Evolutionary conservation across 441 rosid genomes (phyloP).

Genomic region (Populus hybrid): DNA sequence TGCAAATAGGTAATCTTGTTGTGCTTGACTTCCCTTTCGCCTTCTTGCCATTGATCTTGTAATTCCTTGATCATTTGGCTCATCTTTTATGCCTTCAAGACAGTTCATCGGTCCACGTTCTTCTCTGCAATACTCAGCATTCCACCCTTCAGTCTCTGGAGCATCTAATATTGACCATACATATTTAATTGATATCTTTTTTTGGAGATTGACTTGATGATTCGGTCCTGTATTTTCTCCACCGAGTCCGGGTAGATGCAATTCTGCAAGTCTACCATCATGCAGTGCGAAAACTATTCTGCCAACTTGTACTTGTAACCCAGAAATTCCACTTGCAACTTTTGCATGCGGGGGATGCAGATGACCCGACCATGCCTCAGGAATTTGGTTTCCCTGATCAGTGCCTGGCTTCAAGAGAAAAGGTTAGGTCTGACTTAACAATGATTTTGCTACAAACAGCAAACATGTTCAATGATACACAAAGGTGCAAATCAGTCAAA

Average conservation of each 20-base stretch:
- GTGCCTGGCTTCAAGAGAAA: slow-evolving; percentile 35
- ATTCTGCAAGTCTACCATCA: slow-evolving; percentile 68
- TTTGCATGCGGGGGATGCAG: slow-evolving; percentile 48
- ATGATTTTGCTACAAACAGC: neutral
- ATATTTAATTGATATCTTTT: slow-evolving; percentile 39
- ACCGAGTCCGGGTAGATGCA: slow-evolving; percentile 55
- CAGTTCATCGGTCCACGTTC: slow-evolving; percentile 62
- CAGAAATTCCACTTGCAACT: slow-evolving; percentile 52
- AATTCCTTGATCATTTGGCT: slow-evolving; percentile 38
- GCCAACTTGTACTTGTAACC: slow-evolving; percentile 51
- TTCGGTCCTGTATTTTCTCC: slow-evolving; percentile 58
- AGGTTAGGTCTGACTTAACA: slow-evolving; percentile 2
- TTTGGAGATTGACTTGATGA: slow-evolving; percentile 34
- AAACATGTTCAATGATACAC: slow-evolving; percentile 1
- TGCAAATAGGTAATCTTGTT: slow-evolving; percentile 39
- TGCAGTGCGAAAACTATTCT: slow-evolving; percentile 53
- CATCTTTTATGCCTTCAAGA: slow-evolving; percentile 52
- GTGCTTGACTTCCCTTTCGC: slow-evolving; percentile 39
- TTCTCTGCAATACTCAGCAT: slow-evolving; percentile 73
- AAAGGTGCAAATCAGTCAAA: neutral
- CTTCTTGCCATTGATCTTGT: slow-evolving; percentile 43
- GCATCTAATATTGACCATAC: slow-evolving; percentile 55
- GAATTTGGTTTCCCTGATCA: slow-evolving; percentile 25
- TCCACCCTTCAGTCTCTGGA: slow-evolving; percentile 79
- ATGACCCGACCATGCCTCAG: slow-evolving; percentile 52